phyloP scores from a whole-genome alignment of 345 rosid species.

The Citrus sp. region DNA sequence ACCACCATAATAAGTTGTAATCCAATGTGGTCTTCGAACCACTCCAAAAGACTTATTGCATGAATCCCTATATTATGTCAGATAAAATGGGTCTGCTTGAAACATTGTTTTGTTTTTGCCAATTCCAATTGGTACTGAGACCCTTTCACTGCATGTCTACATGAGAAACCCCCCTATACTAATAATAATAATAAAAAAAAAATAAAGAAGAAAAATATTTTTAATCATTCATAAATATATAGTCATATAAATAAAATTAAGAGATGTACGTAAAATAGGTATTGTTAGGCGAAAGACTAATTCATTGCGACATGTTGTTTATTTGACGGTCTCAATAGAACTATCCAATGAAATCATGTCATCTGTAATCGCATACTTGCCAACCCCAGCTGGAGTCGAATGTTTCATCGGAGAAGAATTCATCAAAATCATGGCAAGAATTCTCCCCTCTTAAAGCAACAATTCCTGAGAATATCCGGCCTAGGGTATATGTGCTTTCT shows the following conservation, averaged over 20 bases:
- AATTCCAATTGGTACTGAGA: conserved; percentile 8
- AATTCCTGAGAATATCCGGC: conserved; percentile 11
- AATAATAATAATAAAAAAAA: no score
- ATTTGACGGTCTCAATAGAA: no score
- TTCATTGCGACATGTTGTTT: no score
- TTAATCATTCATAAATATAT: no score
- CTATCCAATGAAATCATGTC: no score
- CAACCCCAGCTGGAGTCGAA: conserved; percentile 11
- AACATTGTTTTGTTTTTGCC: conserved; percentile 11
- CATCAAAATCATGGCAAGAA: neutral
- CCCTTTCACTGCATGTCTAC: conserved; percentile 20
- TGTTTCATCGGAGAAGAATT: conserved; percentile 1
- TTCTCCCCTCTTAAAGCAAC: neutral
- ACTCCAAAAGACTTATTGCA: no score
- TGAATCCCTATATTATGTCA: no score
- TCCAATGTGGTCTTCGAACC: no score
- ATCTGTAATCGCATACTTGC: conserved; percentile 2
- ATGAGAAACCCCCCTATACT: neutral
- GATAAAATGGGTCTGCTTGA: neutral
- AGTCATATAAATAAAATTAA: no score
- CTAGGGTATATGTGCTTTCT: conserved; percentile 5
- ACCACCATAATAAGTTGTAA: neutral
- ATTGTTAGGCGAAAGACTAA: no score
- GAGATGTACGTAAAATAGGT: no score
- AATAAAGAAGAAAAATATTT: no score